Evolutionary conservation across 2,329 filamentous ascomycete genomes (phyloP), one percentile per base, ranked within the genome.

Genomic region (Fusarium sp.): DNA sequence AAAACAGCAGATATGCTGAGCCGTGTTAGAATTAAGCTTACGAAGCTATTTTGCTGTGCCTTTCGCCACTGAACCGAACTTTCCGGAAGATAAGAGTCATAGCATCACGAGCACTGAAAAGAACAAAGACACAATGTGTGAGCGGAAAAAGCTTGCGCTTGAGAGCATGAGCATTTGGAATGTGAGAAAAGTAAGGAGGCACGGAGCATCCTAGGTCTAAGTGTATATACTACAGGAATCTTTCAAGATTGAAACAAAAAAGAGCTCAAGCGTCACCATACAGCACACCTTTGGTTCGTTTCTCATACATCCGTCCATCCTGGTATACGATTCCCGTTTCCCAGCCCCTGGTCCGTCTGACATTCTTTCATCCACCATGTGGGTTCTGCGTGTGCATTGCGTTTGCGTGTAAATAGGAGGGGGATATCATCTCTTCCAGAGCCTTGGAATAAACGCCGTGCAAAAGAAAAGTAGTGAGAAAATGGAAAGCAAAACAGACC

Each of bases 351-450:
- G 11, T 38, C 40, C 36, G 30, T 49, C 40, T 47, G 46, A 47
- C 56, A 56, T 67, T 67, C 51, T 53, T 46, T 67, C 56, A 43
- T 62, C 43, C 36, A 54, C 67, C 61, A 44, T 56, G 38, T 54
- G 10, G 47, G 52, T 42, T 53, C 19, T 69, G 56, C 59, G 62
- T 55, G 47, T 64, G 61, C 56, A 49, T 30, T 58, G 46, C 49
- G 53, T 45, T 28, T 66, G 43, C 48, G 46, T 66, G 48, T 69
- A 67, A 67, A 63, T 52, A 57, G 32, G 68, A 74, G 64, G 62
- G 72, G 71, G 68, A 73, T 73, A 72, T 74, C 68, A 72, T 73
- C 43, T 72, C 68, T 73, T 73, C 64, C 68, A 58, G 50, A 56
- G 46, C 61, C 68, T 48, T 63, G 48, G 36, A 69, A 57, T 59